Evolutionary conservation across 257 asterid genomes (phyloP).

Genomic region (Nicotiana tomentosiformis): DNA sequence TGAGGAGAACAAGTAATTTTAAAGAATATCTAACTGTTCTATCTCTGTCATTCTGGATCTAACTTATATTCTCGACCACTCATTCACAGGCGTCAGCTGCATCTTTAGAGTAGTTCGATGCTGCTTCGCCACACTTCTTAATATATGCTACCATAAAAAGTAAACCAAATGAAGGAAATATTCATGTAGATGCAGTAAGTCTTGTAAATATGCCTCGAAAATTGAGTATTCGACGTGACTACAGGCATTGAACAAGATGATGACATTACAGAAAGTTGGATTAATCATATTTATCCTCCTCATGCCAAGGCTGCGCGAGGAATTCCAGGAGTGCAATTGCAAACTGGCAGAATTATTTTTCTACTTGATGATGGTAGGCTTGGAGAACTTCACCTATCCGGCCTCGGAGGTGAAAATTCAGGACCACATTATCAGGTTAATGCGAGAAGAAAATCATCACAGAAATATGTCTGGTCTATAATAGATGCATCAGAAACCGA

Average conservation of each 20-base stretch:
- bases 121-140: not conserved
- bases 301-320: constrained; percentile 62
- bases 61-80: too few species aligned
- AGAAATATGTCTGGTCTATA: constrained; percentile 69
- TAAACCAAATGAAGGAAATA: not conserved
- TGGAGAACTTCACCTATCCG: constrained; percentile 69
- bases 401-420: constrained; percentile 53
- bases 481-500: constrained; percentile 84
- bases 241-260: constrained; percentile 37
- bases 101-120: not conserved
- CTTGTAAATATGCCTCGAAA: not conserved
- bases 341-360: constrained; percentile 57
- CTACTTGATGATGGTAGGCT: constrained; percentile 79
- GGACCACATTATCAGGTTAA: constrained; percentile 47
- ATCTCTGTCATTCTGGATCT: too few species aligned
- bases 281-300: constrained; percentile 64
- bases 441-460: constrained; percentile 38
- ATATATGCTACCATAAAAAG: not conserved
- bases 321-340: constrained; percentile 55
- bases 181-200: not conserved
- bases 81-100: not conserved
- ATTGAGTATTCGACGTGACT: constrained; percentile 12
- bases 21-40: too few species aligned
- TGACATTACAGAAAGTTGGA: constrained; percentile 48
- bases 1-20: not conserved